phyloP scores from a whole-genome alignment of 495 filamentous ascomycete species.

The Xanthoparmelia taractica region DNA sequence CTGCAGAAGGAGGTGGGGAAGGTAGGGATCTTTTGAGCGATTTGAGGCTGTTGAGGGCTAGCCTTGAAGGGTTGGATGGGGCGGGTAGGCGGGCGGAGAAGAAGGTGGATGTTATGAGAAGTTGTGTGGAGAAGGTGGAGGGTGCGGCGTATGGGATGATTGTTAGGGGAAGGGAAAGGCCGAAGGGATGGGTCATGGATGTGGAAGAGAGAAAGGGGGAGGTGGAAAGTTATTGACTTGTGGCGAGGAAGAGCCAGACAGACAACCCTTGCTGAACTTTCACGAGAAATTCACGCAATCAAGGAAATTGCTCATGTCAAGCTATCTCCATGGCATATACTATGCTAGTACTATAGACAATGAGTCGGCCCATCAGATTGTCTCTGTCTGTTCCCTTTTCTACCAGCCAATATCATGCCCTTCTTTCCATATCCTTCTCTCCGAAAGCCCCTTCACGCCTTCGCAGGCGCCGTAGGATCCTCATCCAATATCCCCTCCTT shows the following conservation, averaged over 20 bases:
- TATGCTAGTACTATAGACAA: not conserved
- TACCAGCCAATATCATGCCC: not conserved
- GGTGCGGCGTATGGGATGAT: conserved; percentile 75
- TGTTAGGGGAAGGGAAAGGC: conserved; percentile 79
- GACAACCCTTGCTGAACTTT: not conserved
- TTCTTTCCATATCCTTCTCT: not conserved
- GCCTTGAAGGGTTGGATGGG: conserved; percentile 63
- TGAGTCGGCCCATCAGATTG: not conserved
- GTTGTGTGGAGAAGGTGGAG: conserved; percentile 91
- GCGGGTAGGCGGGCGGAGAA: conserved; percentile 45
- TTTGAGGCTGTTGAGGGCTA: conserved; percentile 61
- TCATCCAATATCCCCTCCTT: conserved; percentile 68
- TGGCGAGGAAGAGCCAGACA: not conserved
- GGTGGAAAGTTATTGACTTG: conserved; percentile 37
- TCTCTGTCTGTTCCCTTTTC: not conserved
- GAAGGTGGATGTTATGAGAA: conserved; percentile 81
- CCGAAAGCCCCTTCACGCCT: conserved; percentile 5
- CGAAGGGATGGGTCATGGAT: conserved; percentile 89
- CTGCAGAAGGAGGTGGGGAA: conserved; percentile 19
- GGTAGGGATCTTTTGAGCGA: conserved; percentile 55
- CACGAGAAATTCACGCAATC: not conserved
- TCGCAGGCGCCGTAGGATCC: conserved; percentile 31
- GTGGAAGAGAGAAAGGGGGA: conserved; percentile 38
- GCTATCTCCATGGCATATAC: not conserved
- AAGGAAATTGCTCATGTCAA: not conserved